Conservation (phyloP, 2,329 filamentous ascomycete genomes). For the Trichoderma koningiopsis region DNA sequence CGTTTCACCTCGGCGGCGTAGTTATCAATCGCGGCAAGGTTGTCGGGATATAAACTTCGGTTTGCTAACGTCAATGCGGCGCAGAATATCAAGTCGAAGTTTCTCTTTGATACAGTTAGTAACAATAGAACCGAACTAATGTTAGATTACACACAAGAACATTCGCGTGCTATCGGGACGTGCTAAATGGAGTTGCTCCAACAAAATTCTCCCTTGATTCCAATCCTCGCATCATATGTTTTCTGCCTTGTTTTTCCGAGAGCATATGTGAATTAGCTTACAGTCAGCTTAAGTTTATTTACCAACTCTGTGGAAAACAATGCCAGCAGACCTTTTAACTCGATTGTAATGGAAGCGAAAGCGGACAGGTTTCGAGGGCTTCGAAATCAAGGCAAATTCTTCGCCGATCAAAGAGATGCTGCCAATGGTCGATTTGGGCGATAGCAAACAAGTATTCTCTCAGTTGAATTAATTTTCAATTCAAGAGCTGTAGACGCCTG, state of each 20-base stretch:
- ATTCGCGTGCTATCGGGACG: too few relatives aligned
- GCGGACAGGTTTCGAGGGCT: neutral
- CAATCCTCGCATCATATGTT: neutral
- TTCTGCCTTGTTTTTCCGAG: neutral
- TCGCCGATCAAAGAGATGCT: neutral
- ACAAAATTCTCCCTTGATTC: too few relatives aligned
- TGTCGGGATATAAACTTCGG: neutral
- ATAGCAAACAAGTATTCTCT: accelerated
- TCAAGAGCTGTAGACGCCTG: neutral
- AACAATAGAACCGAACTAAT: neutral
- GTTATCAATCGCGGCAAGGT: neutral
- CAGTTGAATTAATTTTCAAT: neutral
- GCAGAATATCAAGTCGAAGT: neutral
- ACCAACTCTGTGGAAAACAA: too few relatives aligned
- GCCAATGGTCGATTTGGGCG: too few relatives aligned
- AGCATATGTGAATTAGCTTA: neutral
- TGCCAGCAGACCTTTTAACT: neutral
- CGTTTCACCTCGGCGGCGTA: neutral
- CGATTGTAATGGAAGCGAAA: neutral
- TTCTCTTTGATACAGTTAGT: neutral
- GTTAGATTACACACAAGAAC: neutral
- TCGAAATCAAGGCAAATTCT: neutral
- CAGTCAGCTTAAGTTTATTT: neutral
- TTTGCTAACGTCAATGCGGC: neutral
- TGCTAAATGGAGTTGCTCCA: neutral